phyloP scores from a whole-genome alignment of 2,329 filamentous ascomycete genomes.

The Fonsecaea monophora region DNA sequence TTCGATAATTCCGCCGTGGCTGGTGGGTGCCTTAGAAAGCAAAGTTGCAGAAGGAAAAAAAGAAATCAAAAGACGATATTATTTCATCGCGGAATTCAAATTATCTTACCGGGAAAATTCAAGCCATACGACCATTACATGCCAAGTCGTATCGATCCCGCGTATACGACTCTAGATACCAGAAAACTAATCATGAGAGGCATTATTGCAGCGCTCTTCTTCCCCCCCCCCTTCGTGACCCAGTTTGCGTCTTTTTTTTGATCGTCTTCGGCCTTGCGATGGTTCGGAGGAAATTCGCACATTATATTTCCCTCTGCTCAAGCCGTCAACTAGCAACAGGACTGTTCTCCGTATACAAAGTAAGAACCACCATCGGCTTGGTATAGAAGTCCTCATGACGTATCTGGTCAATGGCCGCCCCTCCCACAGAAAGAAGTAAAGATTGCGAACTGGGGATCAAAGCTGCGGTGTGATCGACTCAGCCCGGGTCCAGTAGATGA shows the following conservation, averaged over 20 bases:
- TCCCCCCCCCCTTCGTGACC: not conserved
- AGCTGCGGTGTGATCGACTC: constrained; percentile 4
- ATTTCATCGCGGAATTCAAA: not conserved
- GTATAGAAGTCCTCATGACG: not conserved
- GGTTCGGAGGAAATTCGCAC: constrained; percentile 17
- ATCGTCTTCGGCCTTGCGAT: not conserved
- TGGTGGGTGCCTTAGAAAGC: not conserved
- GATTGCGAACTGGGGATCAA: constrained; percentile 2
- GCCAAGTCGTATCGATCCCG: not conserved
- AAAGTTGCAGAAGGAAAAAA: not conserved
- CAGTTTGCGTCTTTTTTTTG: constrained; percentile 16
- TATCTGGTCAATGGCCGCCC: not conserved
- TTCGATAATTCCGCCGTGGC: not conserved
- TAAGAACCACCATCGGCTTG: not conserved
- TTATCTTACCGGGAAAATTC: constrained; percentile 2
- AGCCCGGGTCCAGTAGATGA: not conserved
- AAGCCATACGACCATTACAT: not conserved
- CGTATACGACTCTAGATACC: not conserved
- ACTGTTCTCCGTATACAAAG: not conserved
- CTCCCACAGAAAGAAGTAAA: not conserved
- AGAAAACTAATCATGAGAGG: constrained; percentile 2
- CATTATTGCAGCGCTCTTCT: constrained; percentile 2
- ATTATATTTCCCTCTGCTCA: not conserved
- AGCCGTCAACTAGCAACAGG: not conserved
- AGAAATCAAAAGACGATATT: constrained; percentile 1